Evolutionary conservation across 306 rosid species (phyloP).

Genomic region (Cicer yamashitae): DNA sequence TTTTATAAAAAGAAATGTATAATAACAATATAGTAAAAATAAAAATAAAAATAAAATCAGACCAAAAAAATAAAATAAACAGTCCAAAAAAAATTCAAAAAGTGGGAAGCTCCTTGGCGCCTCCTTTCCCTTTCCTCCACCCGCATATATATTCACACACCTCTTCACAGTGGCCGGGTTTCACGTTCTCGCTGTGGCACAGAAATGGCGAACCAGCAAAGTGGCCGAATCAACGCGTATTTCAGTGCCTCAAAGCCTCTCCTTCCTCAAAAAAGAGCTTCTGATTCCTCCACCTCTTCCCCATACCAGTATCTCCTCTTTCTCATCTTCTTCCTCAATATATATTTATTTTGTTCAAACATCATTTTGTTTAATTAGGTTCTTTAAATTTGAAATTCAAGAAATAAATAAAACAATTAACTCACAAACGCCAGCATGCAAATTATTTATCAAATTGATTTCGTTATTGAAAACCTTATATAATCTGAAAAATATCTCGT

Average conservation of each 20-base stretch:
- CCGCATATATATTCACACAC: not conserved
- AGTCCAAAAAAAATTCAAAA: not conserved
- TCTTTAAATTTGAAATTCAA: not conserved
- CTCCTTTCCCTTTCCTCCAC: not conserved
- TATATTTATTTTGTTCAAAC: not conserved
- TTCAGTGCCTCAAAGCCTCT: constrained; percentile 80
- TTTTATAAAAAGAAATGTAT: too few relatives aligned
- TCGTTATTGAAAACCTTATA: not conserved
- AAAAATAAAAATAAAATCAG: too few relatives aligned
- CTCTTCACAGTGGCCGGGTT: constrained; percentile 29
- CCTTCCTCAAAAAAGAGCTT: constrained; percentile 76
- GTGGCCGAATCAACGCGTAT: constrained; percentile 60
- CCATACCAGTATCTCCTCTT: constrained; percentile 45
- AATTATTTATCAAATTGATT: not conserved
- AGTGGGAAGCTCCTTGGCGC: constrained; percentile 15
- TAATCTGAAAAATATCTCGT: constrained; percentile 2
- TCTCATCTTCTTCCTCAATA: not conserved
- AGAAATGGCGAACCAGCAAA: constrained; percentile 59
- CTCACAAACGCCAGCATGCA: not conserved
- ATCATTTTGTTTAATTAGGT: not conserved
- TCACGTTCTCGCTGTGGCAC: constrained; percentile 18
- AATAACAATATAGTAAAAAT: too few relatives aligned
- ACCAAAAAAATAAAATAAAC: too few relatives aligned
- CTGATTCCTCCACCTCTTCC: constrained; percentile 42
- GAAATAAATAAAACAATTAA: not conserved